These are phyloP conservation scores for Calocybe cyanea DNA, from an alignment of 768 basidiomycete species.

Conservation along the genomic window DNA sequence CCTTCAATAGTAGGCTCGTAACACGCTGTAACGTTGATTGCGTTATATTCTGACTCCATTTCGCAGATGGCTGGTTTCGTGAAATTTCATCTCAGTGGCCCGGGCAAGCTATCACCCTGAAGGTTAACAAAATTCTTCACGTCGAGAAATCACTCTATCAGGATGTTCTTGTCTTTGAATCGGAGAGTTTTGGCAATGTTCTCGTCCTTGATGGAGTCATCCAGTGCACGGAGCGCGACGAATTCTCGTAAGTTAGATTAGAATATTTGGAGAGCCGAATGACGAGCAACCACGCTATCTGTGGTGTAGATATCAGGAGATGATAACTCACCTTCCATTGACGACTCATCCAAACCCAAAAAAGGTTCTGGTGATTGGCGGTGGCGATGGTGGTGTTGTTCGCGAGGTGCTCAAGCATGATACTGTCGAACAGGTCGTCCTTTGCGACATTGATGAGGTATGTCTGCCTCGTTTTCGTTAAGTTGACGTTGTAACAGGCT, in stretches of 20 bases:
- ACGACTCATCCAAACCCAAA: constrained; percentile 95
- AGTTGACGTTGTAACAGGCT: background rate
- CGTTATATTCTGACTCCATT: background rate
- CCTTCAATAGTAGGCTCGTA: constrained; percentile 51
- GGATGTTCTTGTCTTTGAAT: constrained; percentile 96
- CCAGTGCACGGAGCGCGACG: constrained; percentile 97
- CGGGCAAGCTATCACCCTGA: constrained; percentile 95
- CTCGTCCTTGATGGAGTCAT: constrained; percentile 93
- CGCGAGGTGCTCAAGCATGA: constrained; percentile 96
- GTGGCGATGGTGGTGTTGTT: constrained; percentile 97
- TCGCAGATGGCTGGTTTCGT: constrained; percentile 87
- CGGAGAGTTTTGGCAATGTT: constrained; percentile 96
- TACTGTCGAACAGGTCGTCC: constrained; percentile 84
- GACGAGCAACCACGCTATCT: background rate
- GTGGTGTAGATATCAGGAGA: constrained; percentile 88
- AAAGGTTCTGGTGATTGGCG: constrained; percentile 95
- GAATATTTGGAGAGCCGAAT: constrained; percentile 1
- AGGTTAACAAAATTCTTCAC: constrained; percentile 94
- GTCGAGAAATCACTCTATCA: constrained; percentile 91
- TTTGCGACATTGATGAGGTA: constrained; percentile 98
- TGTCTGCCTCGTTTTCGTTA: constrained; percentile 1
- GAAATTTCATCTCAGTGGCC: constrained; percentile 96
- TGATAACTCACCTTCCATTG: constrained; percentile 97
- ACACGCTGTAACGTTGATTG: constrained; percentile 3
- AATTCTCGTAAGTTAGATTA: constrained; percentile 80